Evolutionary conservation across 768 basidiomycete genomes (phyloP).

Genomic region (Tephrocybe sp.): DNA sequence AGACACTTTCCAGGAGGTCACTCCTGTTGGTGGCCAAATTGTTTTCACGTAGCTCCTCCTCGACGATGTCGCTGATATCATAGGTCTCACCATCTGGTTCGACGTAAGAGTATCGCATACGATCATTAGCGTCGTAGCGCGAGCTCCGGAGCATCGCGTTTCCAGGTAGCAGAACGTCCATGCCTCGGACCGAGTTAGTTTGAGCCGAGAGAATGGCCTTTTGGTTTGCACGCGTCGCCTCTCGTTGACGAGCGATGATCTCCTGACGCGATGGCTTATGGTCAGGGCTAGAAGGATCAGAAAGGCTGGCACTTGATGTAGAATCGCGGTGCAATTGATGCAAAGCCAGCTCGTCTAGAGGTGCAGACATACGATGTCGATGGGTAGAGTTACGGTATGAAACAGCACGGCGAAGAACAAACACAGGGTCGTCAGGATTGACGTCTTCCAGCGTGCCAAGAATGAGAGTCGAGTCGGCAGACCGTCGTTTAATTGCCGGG

Average conservation of each 20-base stretch:
- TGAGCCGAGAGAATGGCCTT: constrained; percentile 81
- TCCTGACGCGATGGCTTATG: constrained; percentile 68
- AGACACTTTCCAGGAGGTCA: constrained; percentile 69
- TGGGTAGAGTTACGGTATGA: constrained; percentile 70
- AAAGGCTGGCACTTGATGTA: constrained; percentile 49
- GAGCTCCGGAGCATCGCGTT: constrained; percentile 85
- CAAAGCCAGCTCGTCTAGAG: constrained; percentile 81
- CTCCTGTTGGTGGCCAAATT: constrained; percentile 35
- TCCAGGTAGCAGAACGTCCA: constrained; percentile 85
- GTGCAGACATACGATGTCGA: constrained; percentile 69
- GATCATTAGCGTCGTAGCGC: constrained; percentile 64
- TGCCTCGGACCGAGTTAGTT: constrained; percentile 79
- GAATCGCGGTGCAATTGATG: constrained; percentile 71
- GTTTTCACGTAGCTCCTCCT: constrained; percentile 77
- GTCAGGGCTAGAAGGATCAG: constrained; percentile 40
- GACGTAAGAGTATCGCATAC: constrained; percentile 92
- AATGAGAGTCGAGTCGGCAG: constrained; percentile 74
- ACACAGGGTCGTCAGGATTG: constrained; percentile 79
- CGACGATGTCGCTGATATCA: constrained; percentile 92
- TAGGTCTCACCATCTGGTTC: constrained; percentile 86
- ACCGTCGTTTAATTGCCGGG: constrained; percentile 74
- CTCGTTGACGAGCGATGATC: constrained; percentile 91
- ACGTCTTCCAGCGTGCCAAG: constrained; percentile 75
- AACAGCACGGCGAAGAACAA: constrained; percentile 82
- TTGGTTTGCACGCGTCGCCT: constrained; percentile 80